Evolutionary conservation across 441 rosid species (phyloP), one percentile per base, ranked within the genome.

Genomic region (Biscutella auriculata): DNA sequence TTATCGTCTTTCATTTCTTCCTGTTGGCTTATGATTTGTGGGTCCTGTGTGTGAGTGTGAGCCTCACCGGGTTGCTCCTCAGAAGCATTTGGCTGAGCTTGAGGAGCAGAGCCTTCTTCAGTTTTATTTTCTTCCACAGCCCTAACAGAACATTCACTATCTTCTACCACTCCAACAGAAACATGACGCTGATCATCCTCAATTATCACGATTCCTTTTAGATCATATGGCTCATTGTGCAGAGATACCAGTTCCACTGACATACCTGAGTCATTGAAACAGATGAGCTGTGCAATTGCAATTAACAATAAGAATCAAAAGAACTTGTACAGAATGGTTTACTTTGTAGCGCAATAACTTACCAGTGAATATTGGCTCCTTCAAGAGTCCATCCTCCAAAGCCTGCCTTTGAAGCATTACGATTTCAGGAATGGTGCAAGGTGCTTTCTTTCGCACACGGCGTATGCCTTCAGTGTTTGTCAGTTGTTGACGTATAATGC

Each of bases 391-490:
- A 56, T 80, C 90, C 73, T 79, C 95, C 68, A 83, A 65, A 68
- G 77, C 83, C 63, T 79, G 95, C 60, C 95, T 82, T 73, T 77
- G 85, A 66, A 94, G 82, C 81, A 78, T 82, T 67, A 81, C 62
- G 74, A 90, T 88, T 76, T 94, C 99, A 51, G 87, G 63, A 59
- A 73, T 68, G 55, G 97, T 94, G 73, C 99, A 94, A 52, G 99
- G 99, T 13, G 99, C 97, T 69, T 94, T 94, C 76, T 88, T 94
- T 14, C 99, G 87, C 57, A 79, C 66, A 36, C 99, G 96, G 14
- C 96, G 97, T 72, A 90, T 78, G 68, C 82, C 94, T 70, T 88
- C 96, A 44, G 97, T 88, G 74, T 73, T 82, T 43, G 79, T 84
- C 77, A 94, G 65, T 45, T 94, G 99, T 66, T 80, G 82, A 27